Base-by-base conservation (phyloP, 345 rosid species). In the Eutrema heterophyllum region DNA sequence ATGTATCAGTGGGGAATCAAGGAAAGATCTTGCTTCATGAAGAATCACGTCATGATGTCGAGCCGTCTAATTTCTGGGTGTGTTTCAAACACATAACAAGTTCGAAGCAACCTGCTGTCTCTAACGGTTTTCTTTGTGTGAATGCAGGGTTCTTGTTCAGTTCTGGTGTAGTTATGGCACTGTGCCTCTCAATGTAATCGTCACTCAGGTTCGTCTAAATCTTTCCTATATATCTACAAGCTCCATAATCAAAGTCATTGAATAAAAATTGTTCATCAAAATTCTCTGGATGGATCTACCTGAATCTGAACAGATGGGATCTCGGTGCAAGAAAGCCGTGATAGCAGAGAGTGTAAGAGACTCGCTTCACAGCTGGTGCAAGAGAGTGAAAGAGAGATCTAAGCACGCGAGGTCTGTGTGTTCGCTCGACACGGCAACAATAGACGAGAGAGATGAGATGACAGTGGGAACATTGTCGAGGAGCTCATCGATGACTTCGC, bases 121-220 rank as follows among this genome's bases (percentile, higher is more conserved):
- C 78, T 73, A 27, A 53, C 5, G 1, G 24, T 33, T 12, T 9
- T 54, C n/a, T 9, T 52, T 70, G 24, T 43, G 70, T 61, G 12
- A 41, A 62, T 81, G 83, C 85, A 91, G 98, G 78, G 81, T 88
- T 63, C 76, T 93, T 43, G 92, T 91, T 79, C 98, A 94, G 84
- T 84, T 94, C 79, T 94, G 96, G 98, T 91, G 98, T 68, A 91
- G 98, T 84, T 84, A 89, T 70, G 91, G 88, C 78, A 94, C 96
- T 4, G 96, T 89, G 58, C 97, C 96, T 55, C 81, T 91, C 50
- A 91, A 94, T 64, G 89, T 91, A 35, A 88, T 94, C 11, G 85
- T 94, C 30, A 87, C 97, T 48, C 93, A 91, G 97, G 97, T 90
- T 63, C n/a, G 82, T 45, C 57, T 21, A 33, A 54, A 41, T 30